Conservation (phyloP, 805 yeast species). For the Cyberlindnera euphorbiae region DNA sequence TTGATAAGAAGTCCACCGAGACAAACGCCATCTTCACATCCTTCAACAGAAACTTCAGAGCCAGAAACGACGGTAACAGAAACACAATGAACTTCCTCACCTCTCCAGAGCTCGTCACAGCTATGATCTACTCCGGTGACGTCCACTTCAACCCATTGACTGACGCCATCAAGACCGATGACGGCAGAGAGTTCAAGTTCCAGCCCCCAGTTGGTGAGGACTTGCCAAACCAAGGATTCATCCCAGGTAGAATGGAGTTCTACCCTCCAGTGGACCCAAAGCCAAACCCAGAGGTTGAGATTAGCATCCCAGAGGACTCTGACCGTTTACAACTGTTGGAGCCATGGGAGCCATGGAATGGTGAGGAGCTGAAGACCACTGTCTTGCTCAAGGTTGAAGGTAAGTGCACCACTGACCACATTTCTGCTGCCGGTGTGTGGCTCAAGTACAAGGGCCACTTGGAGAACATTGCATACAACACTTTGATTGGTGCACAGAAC, state of each 20-base stretch:
- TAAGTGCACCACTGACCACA: constrained; percentile 97
- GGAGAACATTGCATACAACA: constrained; percentile 92
- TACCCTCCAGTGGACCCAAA: constrained; percentile 70
- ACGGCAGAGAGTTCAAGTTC: constrained; percentile 75
- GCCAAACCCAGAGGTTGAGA: constrained; percentile 52
- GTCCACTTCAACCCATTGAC: constrained; percentile 87
- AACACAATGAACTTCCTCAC: constrained; percentile 96
- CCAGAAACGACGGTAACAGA: constrained; percentile 98
- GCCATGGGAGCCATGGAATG: constrained; percentile 85
- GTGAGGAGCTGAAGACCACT: constrained; percentile 71
- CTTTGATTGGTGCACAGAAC: constrained; percentile 94
- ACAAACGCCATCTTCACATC: constrained; percentile 96
- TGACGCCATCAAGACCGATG: constrained; percentile 67
- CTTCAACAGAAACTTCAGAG: constrained; percentile 96
- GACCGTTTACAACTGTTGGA: constrained; percentile 88
- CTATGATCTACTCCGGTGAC: constrained; percentile 93
- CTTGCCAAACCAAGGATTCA: constrained; percentile 75
- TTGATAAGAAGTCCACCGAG: constrained; percentile 71
- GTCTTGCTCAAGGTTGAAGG: constrained; percentile 92
- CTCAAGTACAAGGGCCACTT: constrained; percentile 96
- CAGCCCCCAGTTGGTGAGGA: constrained; percentile 79
- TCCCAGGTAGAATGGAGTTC: constrained; percentile 66
- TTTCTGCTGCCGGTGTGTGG: constrained; percentile 99
- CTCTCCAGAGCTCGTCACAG: constrained; percentile 97
- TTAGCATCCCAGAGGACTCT: constrained; percentile 79